Base-by-base conservation (phyloP, 2,329 filamentous ascomycete species). In the Fusarium cyanostomum region DNA sequence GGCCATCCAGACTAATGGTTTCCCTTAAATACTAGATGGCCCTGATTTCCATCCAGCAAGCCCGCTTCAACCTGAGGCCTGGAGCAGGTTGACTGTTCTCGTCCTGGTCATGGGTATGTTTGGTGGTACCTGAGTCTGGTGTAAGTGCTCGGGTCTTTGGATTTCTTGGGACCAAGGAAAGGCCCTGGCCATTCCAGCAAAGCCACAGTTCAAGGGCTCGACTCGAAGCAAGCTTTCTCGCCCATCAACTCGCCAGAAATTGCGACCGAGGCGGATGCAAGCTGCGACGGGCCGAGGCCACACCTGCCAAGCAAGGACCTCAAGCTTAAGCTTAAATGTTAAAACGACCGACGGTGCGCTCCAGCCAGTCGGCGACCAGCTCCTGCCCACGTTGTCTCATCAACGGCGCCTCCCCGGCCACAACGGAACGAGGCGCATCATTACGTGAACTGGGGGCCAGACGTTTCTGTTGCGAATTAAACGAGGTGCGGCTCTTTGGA, bases 1-100 rank as follows among this genome's bases (percentile, higher is more conserved):
- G 62, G 62, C 62, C 62, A 64, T 52, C 27, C 24, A 42, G 38
- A 30, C 53, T 34, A 51, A 26, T n/a, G 15, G 11, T 37, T 46
- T 5, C 34, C 31, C 59, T 65, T 59, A 65, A 66, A 61, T 28
- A 24, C 13, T 15, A 16, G 34, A n/a, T 16, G 13, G 35, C 26
- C 35, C 46, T 39, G 16, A 13, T 13, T 39, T 39, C 24, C 11
- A 38, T 55, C 10, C 27, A 24, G 26, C 16, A n/a, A 13, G 39
- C 39, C 53, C 54, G 5, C 37, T 8, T 18, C 34, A 16, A 15
- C 34, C 11, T 33, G 16, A 24, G 16, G 21, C 8, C 7, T 18
- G 27, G 21, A 24, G 2, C 6, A 31, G 15, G 26, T 21, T 21
- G n/a, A 38, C 28, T 18, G 15, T 35, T 13, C 13, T 16, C 8